These are phyloP conservation scores for Dioszegia hungarica DNA, from an alignment of 768 basidiomycete species.

Conservation along the genomic window DNA sequence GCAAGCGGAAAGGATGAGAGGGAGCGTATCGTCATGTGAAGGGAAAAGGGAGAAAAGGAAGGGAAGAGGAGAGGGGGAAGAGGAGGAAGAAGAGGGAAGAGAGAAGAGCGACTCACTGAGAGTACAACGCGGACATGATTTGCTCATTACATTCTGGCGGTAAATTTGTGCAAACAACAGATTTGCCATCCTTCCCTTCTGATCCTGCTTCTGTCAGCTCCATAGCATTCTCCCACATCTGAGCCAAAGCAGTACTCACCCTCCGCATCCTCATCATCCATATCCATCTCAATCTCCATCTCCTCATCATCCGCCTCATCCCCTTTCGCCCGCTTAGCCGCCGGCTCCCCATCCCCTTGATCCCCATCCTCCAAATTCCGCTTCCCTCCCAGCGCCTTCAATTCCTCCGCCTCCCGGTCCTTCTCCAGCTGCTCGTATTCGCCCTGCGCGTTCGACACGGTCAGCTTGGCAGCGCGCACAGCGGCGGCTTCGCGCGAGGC, in stretches of 20 bases:
- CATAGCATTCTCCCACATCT: not conserved
- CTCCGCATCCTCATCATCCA: slow-evolving; percentile 53
- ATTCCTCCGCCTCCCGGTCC: slow-evolving; percentile 59
- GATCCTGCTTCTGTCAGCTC: slow-evolving; percentile 18
- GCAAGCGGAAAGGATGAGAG: too few relatives aligned
- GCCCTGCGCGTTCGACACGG: slow-evolving; percentile 51
- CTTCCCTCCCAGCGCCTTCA: slow-evolving; percentile 51
- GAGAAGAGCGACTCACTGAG: slow-evolving; percentile 63
- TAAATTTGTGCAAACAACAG: slow-evolving; percentile 59
- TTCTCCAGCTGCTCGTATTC: slow-evolving; percentile 52
- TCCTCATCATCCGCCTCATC: slow-evolving; percentile 61
- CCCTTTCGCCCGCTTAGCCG: slow-evolving; percentile 67
- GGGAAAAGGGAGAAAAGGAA: too few relatives aligned
- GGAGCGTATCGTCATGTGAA: too few relatives aligned
- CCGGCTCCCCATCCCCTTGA: slow-evolving; percentile 55
- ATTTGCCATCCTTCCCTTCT: slow-evolving; percentile 1
- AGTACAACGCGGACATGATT: slow-evolving; percentile 79
- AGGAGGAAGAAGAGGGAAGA: not conserved
- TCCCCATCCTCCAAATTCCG: slow-evolving; percentile 56
- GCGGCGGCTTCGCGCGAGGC: slow-evolving; percentile 46
- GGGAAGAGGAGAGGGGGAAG: not conserved
- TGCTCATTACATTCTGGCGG: slow-evolving; percentile 86
- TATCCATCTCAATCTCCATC: slow-evolving; percentile 91
- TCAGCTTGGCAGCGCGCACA: slow-evolving; percentile 42
- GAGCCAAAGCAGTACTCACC: slow-evolving; percentile 41